Conservation (phyloP, 306 rosid genomes). For the Phaseolus lunatus region DNA sequence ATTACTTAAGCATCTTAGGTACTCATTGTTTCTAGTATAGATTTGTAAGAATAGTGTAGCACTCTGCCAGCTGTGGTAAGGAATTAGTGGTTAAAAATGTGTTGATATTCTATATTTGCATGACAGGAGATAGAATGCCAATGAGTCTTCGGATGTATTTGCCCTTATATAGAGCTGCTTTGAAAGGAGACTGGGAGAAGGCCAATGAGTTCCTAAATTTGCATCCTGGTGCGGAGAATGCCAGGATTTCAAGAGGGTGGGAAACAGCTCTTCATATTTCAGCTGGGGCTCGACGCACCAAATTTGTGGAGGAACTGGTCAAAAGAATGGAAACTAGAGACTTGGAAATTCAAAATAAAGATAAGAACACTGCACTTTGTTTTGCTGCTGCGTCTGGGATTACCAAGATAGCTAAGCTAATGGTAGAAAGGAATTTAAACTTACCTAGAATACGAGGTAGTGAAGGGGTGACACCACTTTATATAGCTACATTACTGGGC, state of each 20-base stretch:
- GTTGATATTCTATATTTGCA: not conserved
- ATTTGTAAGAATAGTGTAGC: not conserved
- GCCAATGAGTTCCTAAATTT: slow-evolving; percentile 22
- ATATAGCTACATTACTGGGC: slow-evolving; percentile 31
- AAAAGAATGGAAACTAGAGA: not conserved
- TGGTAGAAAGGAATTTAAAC: slow-evolving; percentile 24
- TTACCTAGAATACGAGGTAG: slow-evolving; percentile 32
- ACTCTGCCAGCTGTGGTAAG: not conserved
- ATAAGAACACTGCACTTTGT: slow-evolving; percentile 38
- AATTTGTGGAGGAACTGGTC: slow-evolving; percentile 30
- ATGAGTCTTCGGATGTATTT: not conserved
- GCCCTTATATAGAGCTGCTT: slow-evolving; percentile 34
- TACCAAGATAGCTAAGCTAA: slow-evolving; percentile 26
- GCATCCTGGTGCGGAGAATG: slow-evolving; percentile 34
- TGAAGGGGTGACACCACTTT: slow-evolving; percentile 37
- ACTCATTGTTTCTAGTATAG: not conserved
- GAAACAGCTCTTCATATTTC: slow-evolving; percentile 38
- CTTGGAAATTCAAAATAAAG: slow-evolving; percentile 32
- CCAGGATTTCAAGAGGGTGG: slow-evolving; percentile 34
- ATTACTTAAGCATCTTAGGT: not conserved
- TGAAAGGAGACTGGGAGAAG: slow-evolving; percentile 36
- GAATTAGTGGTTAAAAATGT: not conserved
- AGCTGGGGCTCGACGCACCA: slow-evolving; percentile 15
- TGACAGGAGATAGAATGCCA: slow-evolving; percentile 26
- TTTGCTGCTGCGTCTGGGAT: slow-evolving; percentile 34